These are phyloP conservation scores for Sporothrix brunneoviolacea DNA, from an alignment of 2,329 filamentous ascomycete genomes.

Conservation along the genomic window DNA sequence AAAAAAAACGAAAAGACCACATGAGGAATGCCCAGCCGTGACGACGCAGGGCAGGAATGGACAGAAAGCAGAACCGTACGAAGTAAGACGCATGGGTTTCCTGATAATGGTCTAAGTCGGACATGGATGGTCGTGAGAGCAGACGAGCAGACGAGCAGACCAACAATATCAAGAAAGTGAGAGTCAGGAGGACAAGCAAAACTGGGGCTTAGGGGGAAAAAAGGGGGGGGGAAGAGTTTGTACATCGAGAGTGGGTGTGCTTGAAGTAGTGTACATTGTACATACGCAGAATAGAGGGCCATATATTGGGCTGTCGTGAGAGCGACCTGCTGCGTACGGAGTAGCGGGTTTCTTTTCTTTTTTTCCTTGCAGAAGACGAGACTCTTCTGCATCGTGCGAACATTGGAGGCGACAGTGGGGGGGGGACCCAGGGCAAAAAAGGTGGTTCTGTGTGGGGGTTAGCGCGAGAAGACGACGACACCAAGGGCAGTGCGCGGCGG, in stretches of 20 bases:
- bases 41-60: background rate
- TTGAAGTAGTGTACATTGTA: conserved; percentile 2
- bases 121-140: no score
- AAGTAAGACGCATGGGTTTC: background rate
- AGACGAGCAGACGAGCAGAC: background rate
- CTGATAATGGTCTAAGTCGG: no score
- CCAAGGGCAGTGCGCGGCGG: background rate
- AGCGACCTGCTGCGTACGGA: background rate
- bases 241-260: conserved; percentile 2
- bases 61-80: background rate
- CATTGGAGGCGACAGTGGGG: conserved; percentile 8
- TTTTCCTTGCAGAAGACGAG: background rate
- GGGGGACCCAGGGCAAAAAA: conserved; percentile 5
- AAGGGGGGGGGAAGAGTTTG: background rate
- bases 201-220: conserved; percentile 10
- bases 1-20: background rate
- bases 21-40: background rate
- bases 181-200: conserved; percentile 17
- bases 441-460: conserved; percentile 22
- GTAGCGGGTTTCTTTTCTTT: background rate
- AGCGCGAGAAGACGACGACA: conserved; percentile 13
- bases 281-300: background rate
- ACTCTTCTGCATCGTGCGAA: background rate
- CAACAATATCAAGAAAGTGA: background rate
- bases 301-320: background rate